Evolutionary conservation across 495 filamentous ascomycete genomes (phyloP).

Genomic region (Talaromyces nanjingensis): DNA sequence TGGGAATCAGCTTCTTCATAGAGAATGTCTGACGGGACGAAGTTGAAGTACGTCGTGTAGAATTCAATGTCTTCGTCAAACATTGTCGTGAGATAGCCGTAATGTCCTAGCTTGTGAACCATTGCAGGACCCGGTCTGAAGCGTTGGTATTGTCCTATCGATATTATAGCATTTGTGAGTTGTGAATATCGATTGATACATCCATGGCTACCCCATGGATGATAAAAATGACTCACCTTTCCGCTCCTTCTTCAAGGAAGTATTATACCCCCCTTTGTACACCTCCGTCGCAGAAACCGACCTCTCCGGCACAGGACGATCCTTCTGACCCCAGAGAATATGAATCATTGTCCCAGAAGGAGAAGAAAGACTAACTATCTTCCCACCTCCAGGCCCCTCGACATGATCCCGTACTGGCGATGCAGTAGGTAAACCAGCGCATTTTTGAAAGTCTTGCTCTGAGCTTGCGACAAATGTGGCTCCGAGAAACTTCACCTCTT

Average conservation of each 20-base stretch:
- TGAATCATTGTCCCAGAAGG: constrained; percentile 19
- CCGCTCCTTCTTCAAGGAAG: constrained; percentile 14
- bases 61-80: constrained; percentile 52
- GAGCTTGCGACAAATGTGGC: constrained; percentile 46
- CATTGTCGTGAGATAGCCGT: constrained; percentile 54
- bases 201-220: no score
- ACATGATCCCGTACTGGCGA: constrained; percentile 10
- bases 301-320: constrained; percentile 1
- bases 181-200: no score
- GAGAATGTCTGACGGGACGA: constrained; percentile 41
- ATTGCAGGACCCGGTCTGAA: constrained; percentile 48
- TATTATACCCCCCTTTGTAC: constrained; percentile 11
- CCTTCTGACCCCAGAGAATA: constrained; percentile 17
- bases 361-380: constrained; percentile 16
- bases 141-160: constrained; percentile 15
- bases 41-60: constrained; percentile 62
- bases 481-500: constrained; percentile 42
- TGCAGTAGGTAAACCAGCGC: constrained; percentile 12
- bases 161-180: not conserved
- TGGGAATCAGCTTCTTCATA: constrained; percentile 13
- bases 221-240: constrained; percentile 1
- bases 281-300: constrained; percentile 8
- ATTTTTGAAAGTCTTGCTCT: constrained; percentile 40
- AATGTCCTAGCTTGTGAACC: constrained; percentile 64
- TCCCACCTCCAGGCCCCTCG: constrained; percentile 19